Evolutionary conservation across 495 filamentous ascomycete species (phyloP).

Genomic region (Penicillium odoratum): DNA sequence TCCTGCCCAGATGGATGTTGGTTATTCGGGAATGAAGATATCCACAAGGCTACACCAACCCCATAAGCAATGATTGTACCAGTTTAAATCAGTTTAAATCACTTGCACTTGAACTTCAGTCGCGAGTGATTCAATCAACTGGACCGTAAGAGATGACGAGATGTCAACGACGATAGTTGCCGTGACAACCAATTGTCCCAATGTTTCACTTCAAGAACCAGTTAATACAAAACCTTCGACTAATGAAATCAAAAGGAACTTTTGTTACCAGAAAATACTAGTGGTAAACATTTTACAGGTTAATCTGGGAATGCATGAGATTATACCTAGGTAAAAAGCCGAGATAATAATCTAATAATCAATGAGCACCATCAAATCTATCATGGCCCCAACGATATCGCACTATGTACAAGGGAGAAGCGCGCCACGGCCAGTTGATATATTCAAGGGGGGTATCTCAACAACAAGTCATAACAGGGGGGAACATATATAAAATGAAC

Average conservation of each 20-base stretch:
- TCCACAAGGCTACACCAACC: not conserved
- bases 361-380: slow-evolving; percentile 30
- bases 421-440: slow-evolving; percentile 37
- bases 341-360: slow-evolving; percentile 13
- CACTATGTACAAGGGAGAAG: slow-evolving; percentile 44
- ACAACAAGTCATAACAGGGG: slow-evolving; percentile 24
- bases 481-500: slow-evolving; percentile 16
- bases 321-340: not conserved
- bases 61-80: not conserved
- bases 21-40: not conserved
- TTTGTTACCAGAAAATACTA: not conserved
- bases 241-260: too few relatives aligned
- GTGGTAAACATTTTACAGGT: too few relatives aligned
- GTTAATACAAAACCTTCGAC: too few relatives aligned
- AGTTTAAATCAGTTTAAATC: not conserved
- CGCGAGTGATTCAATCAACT: not conserved
- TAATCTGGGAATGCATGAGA: not conserved
- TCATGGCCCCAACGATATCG: slow-evolving; percentile 24
- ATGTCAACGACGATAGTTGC: slow-evolving; percentile 22
- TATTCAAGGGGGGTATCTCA: slow-evolving; percentile 41
- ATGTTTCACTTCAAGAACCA: too few relatives aligned
- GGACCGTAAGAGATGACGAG: not conserved
- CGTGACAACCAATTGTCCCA: slow-evolving; percentile 16
- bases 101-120: not conserved
- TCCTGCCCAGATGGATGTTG: not conserved